Evolutionary conservation across 176 grass and related monocot genomes (phyloP).

Genomic region (Musa beccarii): DNA sequence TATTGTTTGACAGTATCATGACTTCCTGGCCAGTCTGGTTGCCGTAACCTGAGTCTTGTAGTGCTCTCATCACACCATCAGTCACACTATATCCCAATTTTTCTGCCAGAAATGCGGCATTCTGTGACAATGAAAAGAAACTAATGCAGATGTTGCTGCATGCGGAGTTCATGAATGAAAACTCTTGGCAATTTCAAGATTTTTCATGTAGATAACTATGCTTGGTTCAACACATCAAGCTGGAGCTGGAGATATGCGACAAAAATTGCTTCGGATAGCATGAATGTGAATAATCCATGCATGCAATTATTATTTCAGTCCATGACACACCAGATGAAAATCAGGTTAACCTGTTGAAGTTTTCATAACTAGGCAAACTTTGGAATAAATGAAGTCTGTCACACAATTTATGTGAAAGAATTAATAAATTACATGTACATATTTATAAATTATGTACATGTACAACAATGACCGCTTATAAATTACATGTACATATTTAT

Average conservation of each 20-base stretch:
- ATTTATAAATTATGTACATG: no score
- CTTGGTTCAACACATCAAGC: no score
- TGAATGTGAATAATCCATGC: neutral
- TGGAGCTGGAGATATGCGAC: neutral
- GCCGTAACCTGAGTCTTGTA: constrained; percentile 42
- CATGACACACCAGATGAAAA: neutral
- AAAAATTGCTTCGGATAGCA: neutral
- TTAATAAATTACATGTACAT: no score
- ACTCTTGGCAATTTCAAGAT: no score
- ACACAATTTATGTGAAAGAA: no score
- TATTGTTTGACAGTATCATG: constrained; percentile 66
- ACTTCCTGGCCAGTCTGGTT: constrained; percentile 47
- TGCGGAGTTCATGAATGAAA: neutral
- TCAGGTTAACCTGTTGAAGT: neutral
- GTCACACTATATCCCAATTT: constrained; percentile 58
- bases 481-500: no score
- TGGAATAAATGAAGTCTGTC: no score
- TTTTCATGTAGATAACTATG: no score
- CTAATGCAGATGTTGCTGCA: neutral
- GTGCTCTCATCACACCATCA: constrained; percentile 39
- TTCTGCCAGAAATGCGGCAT: constrained; percentile 54
- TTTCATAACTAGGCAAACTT: no score
- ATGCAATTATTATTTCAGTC: neutral
- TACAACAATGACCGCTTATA: no score
- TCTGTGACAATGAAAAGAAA: constrained; percentile 38